Evolutionary conservation across 2,329 filamentous ascomycete genomes (phyloP), one percentile per base, ranked within the genome.

Genomic region (Alternaria gansuensis): DNA sequence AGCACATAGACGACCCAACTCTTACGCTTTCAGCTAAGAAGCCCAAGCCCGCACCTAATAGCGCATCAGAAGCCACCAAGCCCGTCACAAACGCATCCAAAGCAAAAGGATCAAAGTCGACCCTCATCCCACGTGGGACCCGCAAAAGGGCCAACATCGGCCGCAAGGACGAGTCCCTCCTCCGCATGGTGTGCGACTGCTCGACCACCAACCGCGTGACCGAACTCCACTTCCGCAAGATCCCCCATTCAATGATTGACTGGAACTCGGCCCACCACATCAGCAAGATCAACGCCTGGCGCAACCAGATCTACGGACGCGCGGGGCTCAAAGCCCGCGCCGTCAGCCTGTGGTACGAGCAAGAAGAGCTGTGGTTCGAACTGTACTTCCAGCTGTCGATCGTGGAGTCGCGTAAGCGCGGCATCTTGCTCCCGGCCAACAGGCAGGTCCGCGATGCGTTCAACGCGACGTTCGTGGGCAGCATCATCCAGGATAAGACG

Each of bases 261-360:
- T 71, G 69, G 69, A 37, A 60, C 53, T 46, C 58, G 43, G 24
- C 46, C 3, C 23, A 48, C 0, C 62, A 71, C 54, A 69, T 71
- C 37, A 44, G 23, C 21, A 65, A 66, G 51, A 67, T 71, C 58
- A 71, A 71, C 45, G 44, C 55, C 0, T 71, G 69, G 69, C 61
- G 66, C 48, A 66, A 65, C 46, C 69, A 70, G 17, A 63, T 71
- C 37, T 71, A 66, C 51, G 56, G 57, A 6, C 67, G 67, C 10
- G 67, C 64, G 0, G 69, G 69, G 10, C 48, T 68, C 6, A 66
- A 65, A 43, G 49, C 59, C 2, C 66, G 67, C 21, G 36, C 48
- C 0, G 59, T 69, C 7, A 51, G 34, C 9, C 45, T 63, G 28
- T 71, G 65, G 66, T 51, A 64, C 31, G 53, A 56, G 3, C 48